Evolutionary conservation across 495 filamentous ascomycete genomes (phyloP).

Genomic region (Neurospora discreta): DNA sequence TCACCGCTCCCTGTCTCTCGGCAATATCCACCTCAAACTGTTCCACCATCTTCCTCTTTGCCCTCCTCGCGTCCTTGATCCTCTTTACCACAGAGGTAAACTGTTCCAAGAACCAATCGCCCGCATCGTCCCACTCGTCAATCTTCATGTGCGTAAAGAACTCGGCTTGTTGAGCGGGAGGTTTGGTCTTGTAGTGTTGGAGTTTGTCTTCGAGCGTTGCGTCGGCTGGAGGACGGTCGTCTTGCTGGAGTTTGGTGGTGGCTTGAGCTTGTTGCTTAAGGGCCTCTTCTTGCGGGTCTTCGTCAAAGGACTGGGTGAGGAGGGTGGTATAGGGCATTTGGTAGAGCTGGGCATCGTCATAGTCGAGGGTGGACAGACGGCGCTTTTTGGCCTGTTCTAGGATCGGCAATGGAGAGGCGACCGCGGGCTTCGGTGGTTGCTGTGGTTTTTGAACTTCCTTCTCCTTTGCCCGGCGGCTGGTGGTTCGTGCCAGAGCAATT

Average conservation of each 20-base stretch:
- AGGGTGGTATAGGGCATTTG: slow-evolving; percentile 44
- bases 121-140: slow-evolving; percentile 71
- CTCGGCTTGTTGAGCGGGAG: slow-evolving; percentile 38
- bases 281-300: slow-evolving; percentile 33
- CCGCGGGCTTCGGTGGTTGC: slow-evolving; percentile 4
- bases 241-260: not conserved
- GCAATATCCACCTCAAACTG: slow-evolving; percentile 59
- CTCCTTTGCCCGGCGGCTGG: slow-evolving; percentile 23
- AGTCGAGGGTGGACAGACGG: slow-evolving; percentile 33
- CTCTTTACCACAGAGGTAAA: slow-evolving; percentile 52
- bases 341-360: slow-evolving; percentile 40
- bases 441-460: not conserved
- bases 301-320: slow-evolving; percentile 42
- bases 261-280: slow-evolving; percentile 9
- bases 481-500: slow-evolving; percentile 14
- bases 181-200: slow-evolving; percentile 25
- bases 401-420: not conserved
- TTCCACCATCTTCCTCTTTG: slow-evolving; percentile 51
- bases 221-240: slow-evolving; percentile 1
- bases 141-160: slow-evolving; percentile 57
- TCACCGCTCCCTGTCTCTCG: slow-evolving; percentile 38
- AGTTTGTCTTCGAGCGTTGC: slow-evolving; percentile 31
- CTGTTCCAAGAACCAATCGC: slow-evolving; percentile 65
- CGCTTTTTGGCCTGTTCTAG: slow-evolving; percentile 21
- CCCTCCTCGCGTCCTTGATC: slow-evolving; percentile 51